Evolutionary conservation across 768 basidiomycete genomes (phyloP).

Genomic region (Boletus speciosus): DNA sequence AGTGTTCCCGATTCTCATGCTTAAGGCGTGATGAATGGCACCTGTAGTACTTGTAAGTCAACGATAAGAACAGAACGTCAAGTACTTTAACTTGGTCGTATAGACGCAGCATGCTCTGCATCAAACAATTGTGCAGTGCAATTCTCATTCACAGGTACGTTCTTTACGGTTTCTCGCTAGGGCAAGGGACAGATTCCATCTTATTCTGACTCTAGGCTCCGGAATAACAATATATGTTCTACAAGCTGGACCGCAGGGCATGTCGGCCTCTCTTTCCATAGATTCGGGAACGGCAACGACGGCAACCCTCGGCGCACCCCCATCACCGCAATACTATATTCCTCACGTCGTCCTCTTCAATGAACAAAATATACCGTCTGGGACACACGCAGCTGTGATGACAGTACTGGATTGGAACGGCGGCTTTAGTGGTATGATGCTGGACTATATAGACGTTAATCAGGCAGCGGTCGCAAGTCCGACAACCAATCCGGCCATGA

Average conservation of each 20-base stretch:
- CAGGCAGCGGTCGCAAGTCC: slow-evolving; percentile 15
- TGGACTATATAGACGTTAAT: slow-evolving; percentile 27
- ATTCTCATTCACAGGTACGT: slow-evolving; percentile 25
- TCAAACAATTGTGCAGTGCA: slow-evolving; percentile 24
- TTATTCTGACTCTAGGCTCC: slow-evolving; percentile 14
- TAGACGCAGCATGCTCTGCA: slow-evolving; percentile 24
- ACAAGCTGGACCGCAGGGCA: slow-evolving; percentile 26
- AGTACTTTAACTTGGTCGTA: not conserved
- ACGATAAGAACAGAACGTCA: not conserved
- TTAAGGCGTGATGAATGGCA: not conserved
- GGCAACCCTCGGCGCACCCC: slow-evolving; percentile 20
- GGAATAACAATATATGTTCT: slow-evolving; percentile 30
- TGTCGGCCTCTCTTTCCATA: slow-evolving; percentile 26
- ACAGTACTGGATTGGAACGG: slow-evolving; percentile 26
- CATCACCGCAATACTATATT: slow-evolving; percentile 24
- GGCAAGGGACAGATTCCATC: not conserved
- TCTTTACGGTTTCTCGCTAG: not conserved
- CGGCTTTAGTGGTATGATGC: slow-evolving; percentile 27
- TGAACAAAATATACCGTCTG: slow-evolving; percentile 21
- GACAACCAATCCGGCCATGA: not conserved
- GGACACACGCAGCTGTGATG: slow-evolving; percentile 23
- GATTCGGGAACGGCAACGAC: slow-evolving; percentile 23
- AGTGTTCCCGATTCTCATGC: not conserved
- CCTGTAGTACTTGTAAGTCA: slow-evolving; percentile 24
- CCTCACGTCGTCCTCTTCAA: slow-evolving; percentile 19